Evolutionary conservation across 306 rosid species (phyloP).

Genomic region (Begonia loranthoides): DNA sequence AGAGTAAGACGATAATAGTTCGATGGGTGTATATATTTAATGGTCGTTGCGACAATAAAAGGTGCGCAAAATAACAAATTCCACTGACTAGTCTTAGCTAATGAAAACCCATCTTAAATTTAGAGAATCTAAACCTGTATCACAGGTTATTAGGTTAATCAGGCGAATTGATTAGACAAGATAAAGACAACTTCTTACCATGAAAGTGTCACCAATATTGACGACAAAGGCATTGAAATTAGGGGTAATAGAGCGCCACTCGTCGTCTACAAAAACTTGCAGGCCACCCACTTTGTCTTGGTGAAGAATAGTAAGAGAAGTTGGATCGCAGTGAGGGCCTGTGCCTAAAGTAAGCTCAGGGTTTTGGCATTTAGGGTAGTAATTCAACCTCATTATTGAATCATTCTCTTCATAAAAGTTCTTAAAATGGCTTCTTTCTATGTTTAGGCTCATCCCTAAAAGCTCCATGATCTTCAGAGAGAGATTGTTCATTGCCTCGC

Average conservation of each 20-base stretch:
- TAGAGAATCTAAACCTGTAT: too few relatives aligned
- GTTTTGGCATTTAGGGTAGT: conserved; percentile 85
- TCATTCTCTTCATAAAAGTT: conserved; percentile 72
- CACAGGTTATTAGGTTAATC: background rate
- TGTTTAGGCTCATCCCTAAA: conserved; percentile 84
- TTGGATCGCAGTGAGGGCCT: too few relatives aligned
- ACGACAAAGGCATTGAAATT: conserved; percentile 73
- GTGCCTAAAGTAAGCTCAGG: conserved; percentile 86
- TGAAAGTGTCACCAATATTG: conserved; percentile 99
- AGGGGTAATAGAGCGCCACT: conserved; percentile 71
- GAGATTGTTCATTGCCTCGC: conserved; percentile 77
- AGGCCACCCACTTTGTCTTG: conserved; percentile 89
- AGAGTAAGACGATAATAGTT: too few relatives aligned
- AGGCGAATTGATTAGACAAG: background rate
- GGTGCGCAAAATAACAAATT: too few relatives aligned
- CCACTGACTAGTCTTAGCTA: too few relatives aligned
- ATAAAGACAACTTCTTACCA: conserved; percentile 25
- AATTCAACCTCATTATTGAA: too few relatives aligned
- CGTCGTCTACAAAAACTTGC: conserved; percentile 70
- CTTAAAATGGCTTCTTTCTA: conserved; percentile 35
- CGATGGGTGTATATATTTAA: too few relatives aligned
- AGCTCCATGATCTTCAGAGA: conserved; percentile 80
- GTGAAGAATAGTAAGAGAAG: conserved; percentile 88
- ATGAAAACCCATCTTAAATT: too few relatives aligned
- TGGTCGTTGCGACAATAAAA: too few relatives aligned